Base-by-base conservation (phyloP, 176 grass and related monocot genomes). In the Paspalum vaginatum region DNA sequence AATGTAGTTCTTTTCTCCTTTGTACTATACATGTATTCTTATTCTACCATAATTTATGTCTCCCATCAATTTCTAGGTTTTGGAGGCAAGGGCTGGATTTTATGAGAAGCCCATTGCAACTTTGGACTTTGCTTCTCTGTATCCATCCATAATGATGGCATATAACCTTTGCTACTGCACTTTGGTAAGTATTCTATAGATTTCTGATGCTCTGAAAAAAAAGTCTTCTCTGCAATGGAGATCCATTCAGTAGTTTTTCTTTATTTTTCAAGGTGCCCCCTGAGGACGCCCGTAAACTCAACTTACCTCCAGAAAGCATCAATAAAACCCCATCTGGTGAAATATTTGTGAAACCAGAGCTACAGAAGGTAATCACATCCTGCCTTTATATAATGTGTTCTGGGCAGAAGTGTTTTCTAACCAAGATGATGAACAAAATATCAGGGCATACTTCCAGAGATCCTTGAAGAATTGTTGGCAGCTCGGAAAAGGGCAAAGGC, bases 121-220 rank as follows among this genome's bases (percentile, higher is more conserved):
- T 84, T 90, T 98, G 86, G 95, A 98, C 83, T 98, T 98, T 84
- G 95, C 95, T 93, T 98, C 95, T 68, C 81, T 98, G 76, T 98
- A 98, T 85, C 95, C 95, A 79, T 98, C 95, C 71, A 95, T 98
- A 77, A 98, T 98, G 95, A 98, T 98, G 95, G 95, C 95, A 61
- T 94, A 98, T 87, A 98, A 98, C 86, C 76, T 98, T 62, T 98
- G 95, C 76, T 98, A 98, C 68, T 98, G 95, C 86, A 98, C 92
- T 77, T 92, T 98, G 90, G 95, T 98, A 98, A 91, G 67, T 68
- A 71, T 54, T 48, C 24, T 56, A 15, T 69, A 6, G 71, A 25
- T 58, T 52, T 58, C 71, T 67, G 65, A 71, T 61, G 46, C 9
- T 24, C 39, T 15, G 22, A 64, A 21, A 40, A 59, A 61, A 61